Percentiles rank a stretch among this genome's conserved stretches.
These are phyloP conservation scores for Neocucurbitaria cava DNA, from an alignment of 2,329 filamentous ascomycete genomes.

Conservation along the genomic window DNA sequence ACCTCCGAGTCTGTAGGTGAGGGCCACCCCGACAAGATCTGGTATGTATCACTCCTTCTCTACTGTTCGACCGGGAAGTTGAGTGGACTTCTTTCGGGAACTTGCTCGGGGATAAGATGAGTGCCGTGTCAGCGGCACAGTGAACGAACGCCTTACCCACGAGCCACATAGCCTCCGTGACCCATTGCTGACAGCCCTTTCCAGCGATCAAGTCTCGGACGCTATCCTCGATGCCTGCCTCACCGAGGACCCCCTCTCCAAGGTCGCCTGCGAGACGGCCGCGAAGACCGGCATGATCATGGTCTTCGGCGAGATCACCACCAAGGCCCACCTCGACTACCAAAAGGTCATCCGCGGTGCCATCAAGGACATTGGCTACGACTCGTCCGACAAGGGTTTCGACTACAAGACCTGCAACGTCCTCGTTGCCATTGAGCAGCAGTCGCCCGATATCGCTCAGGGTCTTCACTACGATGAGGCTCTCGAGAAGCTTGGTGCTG, in stretches of 20 bases:
- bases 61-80: neutral
- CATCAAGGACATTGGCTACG: slow-evolving; percentile 99
- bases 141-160: neutral
- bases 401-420: slow-evolving; percentile 99
- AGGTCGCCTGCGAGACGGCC: slow-evolving; percentile 97
- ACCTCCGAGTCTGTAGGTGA: slow-evolving; percentile 61
- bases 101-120: slow-evolving; percentile 1
- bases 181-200: slow-evolving; percentile 29
- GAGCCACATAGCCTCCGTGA: neutral
- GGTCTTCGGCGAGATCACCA: slow-evolving; percentile 85
- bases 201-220: slow-evolving; percentile 93
- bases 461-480: slow-evolving; percentile 98
- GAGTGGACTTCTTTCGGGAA: too few species aligned
- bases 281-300: slow-evolving; percentile 99
- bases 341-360: slow-evolving; percentile 93
- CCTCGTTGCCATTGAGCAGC: slow-evolving; percentile 98
- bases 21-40: slow-evolving; percentile 91
- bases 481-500: slow-evolving; percentile 95
- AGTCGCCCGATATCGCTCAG: slow-evolving; percentile 98
- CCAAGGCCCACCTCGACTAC: slow-evolving; percentile 95
- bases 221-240: slow-evolving; percentile 98
- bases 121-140: neutral
- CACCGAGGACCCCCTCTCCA: slow-evolving; percentile 92
- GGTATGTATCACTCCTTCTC: slow-evolving; percentile 53
- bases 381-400: slow-evolving; percentile 96